Evolutionary conservation across 2,329 filamentous ascomycete genomes (phyloP), one percentile per base, ranked within the genome.

Genomic region (Colletotrichum lupini): DNA sequence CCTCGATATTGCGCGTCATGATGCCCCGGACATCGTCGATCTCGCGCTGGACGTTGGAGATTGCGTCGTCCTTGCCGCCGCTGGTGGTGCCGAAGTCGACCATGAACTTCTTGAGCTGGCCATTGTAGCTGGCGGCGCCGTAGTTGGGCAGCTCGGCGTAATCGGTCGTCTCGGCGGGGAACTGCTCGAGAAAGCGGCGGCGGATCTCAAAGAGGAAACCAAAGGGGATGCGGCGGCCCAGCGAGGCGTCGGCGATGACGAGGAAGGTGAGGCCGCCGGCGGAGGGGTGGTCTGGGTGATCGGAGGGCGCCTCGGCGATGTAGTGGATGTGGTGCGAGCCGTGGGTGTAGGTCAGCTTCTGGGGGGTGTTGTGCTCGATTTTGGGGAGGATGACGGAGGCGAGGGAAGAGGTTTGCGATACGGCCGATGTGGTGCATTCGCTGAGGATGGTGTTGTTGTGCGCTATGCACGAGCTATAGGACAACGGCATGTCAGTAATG

Each of bases 1-100:
- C 90, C 87, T 98, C 95, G 76, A 98, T 98, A 81, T 98, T 98
- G 85, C 95, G 92, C 69, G 94, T 97, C 95, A 98, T 98, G 81
- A 98, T 97, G 75, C 95, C 94, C 68, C 93, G 87, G 64, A 97
- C 95, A 79, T 94, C 95, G 76, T 98, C 95, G 78, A 99, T 98
- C 85, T 98, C 97, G 69, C 91, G 88, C 83, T 94, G 93, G 49
- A 95, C 96, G 74, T 93, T 95, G 67, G 90, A 87, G 74, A 98
- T 91, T 74, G 95, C 94, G 85, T 98, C 95, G 78, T 93, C 88
- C 83, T 93, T 89, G 56, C 93, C 91, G 28, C 91, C 91, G 75
- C 91, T 89, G 11, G 94, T 94, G 30, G 93, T 93, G 67, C 95
- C 96, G 84, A 94, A 97, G 75, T 95, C 93, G 26, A 95, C 87